These are phyloP conservation scores for Collybia mongolica DNA, from an alignment of 768 basidiomycete genomes.

Conservation along the genomic window DNA sequence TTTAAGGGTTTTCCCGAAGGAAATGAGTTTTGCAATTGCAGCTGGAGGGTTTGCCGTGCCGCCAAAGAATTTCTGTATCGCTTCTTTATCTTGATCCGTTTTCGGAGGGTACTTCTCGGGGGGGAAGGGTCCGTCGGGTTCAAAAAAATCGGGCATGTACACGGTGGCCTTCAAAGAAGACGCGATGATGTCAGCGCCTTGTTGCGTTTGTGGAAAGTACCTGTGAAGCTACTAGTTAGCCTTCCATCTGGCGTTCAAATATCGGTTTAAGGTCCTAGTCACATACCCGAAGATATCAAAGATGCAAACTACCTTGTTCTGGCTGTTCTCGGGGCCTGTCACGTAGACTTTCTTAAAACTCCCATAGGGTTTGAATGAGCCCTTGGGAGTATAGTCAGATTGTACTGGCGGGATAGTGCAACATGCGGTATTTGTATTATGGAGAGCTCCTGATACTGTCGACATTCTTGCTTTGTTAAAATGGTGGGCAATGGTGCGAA, in stretches of 20 bases:
- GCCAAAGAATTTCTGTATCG: conserved; percentile 58
- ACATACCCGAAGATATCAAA: conserved; percentile 65
- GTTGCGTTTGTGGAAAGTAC: conserved; percentile 62
- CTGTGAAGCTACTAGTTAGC: conserved; percentile 21
- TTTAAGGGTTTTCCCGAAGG: conserved; percentile 41
- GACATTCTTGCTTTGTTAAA: conserved; percentile 33
- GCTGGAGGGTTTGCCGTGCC: conserved; percentile 43
- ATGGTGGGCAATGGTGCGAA: conserved; percentile 39
- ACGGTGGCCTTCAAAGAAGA: conserved; percentile 50
- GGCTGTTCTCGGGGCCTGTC: conserved; percentile 44
- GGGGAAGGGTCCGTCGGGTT: conserved; percentile 48
- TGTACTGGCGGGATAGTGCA: conserved; percentile 56
- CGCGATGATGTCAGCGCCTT: conserved; percentile 65
- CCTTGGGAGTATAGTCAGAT: conserved; percentile 52
- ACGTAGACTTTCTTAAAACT: conserved; percentile 52
- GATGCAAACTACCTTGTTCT: conserved; percentile 55
- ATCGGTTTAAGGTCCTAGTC: background rate
- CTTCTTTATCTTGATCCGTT: conserved; percentile 48
- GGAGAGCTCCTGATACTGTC: conserved; percentile 25
- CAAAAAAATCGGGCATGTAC: conserved; percentile 69
- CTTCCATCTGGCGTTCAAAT: background rate
- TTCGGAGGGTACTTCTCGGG: conserved; percentile 51
- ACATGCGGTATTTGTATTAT: conserved; percentile 46
- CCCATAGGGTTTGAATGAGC: conserved; percentile 44
- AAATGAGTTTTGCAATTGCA: conserved; percentile 36